phyloP scores from a whole-genome alignment of 208 protist species.

The Trypanosoma rangeli region DNA sequence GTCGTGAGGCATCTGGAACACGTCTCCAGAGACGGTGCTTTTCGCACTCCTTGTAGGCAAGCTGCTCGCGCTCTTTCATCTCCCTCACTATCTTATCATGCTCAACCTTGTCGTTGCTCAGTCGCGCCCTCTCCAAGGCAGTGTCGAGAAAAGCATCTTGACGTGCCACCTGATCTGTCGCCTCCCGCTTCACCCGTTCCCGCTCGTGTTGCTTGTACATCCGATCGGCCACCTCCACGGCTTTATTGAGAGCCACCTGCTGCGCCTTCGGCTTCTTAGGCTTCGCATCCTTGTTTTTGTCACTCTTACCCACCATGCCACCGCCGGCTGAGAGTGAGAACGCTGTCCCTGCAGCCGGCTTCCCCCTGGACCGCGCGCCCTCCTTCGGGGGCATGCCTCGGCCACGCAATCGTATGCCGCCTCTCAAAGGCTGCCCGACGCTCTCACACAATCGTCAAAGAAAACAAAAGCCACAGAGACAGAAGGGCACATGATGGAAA shows the following conservation, averaged over 20 bases:
- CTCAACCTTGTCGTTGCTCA: constrained; percentile 50
- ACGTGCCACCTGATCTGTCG: constrained; percentile 50
- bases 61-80: constrained; percentile 44
- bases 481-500: too few relatives aligned
- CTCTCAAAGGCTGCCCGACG: background rate
- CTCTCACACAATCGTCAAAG: background rate
- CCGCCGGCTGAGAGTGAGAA: constrained; percentile 5
- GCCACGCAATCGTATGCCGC: background rate
- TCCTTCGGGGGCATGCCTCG: background rate
- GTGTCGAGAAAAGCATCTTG: constrained; percentile 49
- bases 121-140: constrained; percentile 58
- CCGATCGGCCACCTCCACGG: constrained; percentile 54
- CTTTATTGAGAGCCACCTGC: constrained; percentile 58
- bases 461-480: background rate
- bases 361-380: background rate
- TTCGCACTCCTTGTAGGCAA: constrained; percentile 71
- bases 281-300: constrained; percentile 43
- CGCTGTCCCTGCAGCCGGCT: constrained; percentile 33
- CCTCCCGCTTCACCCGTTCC: constrained; percentile 51
- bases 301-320: constrained; percentile 7
- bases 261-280: constrained; percentile 57
- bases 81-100: constrained; percentile 40
- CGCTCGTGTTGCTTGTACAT: constrained; percentile 86
- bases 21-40: constrained; percentile 79
- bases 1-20: constrained; percentile 64